Evolutionary conservation across 2,329 filamentous ascomycete genomes (phyloP), one percentile per base, ranked within the genome.

Genomic region (Trichoderma pleuroti): DNA sequence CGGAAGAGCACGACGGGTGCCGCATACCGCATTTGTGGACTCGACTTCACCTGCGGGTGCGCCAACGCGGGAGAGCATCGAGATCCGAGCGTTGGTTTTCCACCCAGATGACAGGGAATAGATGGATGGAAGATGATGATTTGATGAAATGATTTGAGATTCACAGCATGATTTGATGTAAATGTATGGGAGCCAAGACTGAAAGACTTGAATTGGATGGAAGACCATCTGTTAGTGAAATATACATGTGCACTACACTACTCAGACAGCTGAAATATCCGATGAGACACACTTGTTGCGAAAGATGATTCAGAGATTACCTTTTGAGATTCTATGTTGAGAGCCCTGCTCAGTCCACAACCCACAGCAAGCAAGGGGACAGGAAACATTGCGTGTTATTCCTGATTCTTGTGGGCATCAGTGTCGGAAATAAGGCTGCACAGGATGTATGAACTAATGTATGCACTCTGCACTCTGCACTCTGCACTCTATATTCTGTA

Each of bases 1-100:
- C 76, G 86, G 85, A 0, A 77, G 84, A 30, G 85, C 86, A 7
- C 81, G 86, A 11, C 77, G 86, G 5, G 83, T 86, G 36, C 86
- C 87, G n/a, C 87, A 89, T 74, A 83, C 83, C 7, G 85, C 87
- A 3, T 89, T 90, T 80, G 78, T 78, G 21, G 83, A 88, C 76
- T 79, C 82, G 10, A 63, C 59, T 11, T 79, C 82, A 18, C 72
- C 77, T 14, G 77, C 81, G 64, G 77, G 80, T 62, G 78, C 80
- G 24, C 81, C 85, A 14, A 78, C 85, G 1, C 83, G 92, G 73
- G 90, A 88, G 81, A 89, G 86, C 76, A 88, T 89, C 71, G 88
- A 90, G 78, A 80, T 89, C 3, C 76, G 87, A 59, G 82, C 83
- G 6, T 77, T 88, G 74, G 85, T 88, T 1, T 88, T 88, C 72